phyloP scores from a whole-genome alignment of 805 yeast genomes.

The Yarrowia hollandica region DNA sequence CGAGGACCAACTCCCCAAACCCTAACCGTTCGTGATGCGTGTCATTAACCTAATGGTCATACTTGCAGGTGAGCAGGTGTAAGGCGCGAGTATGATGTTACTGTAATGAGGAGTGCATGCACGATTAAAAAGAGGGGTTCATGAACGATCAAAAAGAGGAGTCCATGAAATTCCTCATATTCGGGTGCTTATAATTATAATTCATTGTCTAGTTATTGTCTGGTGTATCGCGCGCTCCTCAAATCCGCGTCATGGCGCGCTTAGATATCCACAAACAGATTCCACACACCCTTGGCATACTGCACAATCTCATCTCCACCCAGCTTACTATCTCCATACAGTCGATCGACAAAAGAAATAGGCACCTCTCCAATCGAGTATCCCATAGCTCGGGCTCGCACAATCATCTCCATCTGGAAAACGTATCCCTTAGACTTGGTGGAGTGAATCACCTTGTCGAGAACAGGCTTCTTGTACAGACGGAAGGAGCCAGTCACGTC shows the following conservation, averaged over 20 bases:
- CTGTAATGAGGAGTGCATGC: no score
- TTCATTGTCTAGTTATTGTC: neutral
- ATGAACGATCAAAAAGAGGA: no score
- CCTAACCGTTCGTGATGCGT: conserved; percentile 7
- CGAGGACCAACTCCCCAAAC: neutral
- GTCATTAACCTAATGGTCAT: conserved; percentile 9
- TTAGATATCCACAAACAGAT: conserved; percentile 60
- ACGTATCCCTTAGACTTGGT: conserved; percentile 78
- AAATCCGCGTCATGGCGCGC: neutral
- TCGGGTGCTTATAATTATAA: neutral
- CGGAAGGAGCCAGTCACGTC: conserved; percentile 79
- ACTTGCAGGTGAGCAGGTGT: neutral
- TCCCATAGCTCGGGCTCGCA: conserved; percentile 73
- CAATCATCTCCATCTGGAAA: conserved; percentile 88
- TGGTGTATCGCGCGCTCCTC: neutral
- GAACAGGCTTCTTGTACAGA: conserved; percentile 67
- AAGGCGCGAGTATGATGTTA: no score
- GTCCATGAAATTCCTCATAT: neutral
- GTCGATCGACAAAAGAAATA: conserved; percentile 72
- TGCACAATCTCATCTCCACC: conserved; percentile 82
- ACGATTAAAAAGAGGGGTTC: no score
- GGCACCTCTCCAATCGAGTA: conserved; percentile 77
- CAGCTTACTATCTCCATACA: conserved; percentile 74
- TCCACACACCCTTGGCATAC: conserved; percentile 75
- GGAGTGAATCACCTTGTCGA: conserved; percentile 63